Percentiles rank a stretch among this genome's conserved stretches.
Conservation (phyloP, 148 eudicot genomes). For the Amaranthus cruentus region DNA sequence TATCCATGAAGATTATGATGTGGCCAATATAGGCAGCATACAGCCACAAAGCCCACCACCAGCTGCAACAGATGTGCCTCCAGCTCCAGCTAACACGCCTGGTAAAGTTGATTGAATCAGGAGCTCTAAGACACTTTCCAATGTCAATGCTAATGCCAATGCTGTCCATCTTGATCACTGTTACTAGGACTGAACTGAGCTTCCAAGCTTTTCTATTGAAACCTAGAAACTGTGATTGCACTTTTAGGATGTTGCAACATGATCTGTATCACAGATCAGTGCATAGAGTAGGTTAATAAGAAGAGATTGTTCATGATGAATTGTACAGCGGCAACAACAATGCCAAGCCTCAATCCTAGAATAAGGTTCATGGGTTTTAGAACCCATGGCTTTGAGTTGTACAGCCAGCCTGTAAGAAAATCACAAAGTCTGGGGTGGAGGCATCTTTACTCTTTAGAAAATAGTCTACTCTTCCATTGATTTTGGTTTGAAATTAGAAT, state of each 20-base stretch:
- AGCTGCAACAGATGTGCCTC: conserved; percentile 30
- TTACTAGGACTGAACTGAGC: not conserved
- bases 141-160: not conserved
- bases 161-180: not conserved
- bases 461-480: conserved; percentile 20
- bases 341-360: no score
- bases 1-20: conserved; percentile 44
- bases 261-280: not conserved
- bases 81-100: conserved; percentile 25
- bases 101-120: conserved; percentile 17
- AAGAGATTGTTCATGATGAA: conserved; percentile 14
- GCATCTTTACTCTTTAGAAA: not conserved
- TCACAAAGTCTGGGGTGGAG: not conserved
- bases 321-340: conserved; percentile 17
- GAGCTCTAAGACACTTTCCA: not conserved
- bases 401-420: no score
- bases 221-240: not conserved
- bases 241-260: conserved; percentile 9
- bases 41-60: conserved; percentile 57
- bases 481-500: conserved; percentile 1
- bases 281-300: conserved; percentile 11
- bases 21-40: conserved; percentile 40
- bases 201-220: not conserved
- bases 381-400: no score
- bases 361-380: no score